Evolutionary conservation across 2,329 filamentous ascomycete genomes (phyloP).

Genomic region (Apiospora saccharicola): DNA sequence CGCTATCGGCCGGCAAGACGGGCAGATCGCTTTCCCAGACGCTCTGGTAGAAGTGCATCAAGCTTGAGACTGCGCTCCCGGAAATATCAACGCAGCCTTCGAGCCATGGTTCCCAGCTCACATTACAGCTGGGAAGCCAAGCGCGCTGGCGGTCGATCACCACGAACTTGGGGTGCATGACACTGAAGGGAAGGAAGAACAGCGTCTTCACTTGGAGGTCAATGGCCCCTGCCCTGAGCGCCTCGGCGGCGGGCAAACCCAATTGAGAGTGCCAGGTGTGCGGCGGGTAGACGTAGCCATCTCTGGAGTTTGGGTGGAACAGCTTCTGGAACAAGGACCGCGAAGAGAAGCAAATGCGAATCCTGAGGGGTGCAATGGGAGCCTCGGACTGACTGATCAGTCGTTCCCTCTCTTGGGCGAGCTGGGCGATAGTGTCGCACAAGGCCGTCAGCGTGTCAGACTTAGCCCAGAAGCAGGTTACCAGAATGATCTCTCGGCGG

Average conservation of each 20-base stretch:
- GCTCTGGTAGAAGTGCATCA: slow-evolving; percentile 70
- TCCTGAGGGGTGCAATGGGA: slow-evolving; percentile 53
- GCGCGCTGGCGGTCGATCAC: slow-evolving; percentile 73
- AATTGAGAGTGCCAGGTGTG: slow-evolving; percentile 66
- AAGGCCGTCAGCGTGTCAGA: slow-evolving; percentile 69
- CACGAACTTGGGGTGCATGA: slow-evolving; percentile 89
- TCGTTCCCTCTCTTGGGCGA: slow-evolving; percentile 59
- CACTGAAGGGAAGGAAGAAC: slow-evolving; percentile 81
- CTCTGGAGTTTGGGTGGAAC: slow-evolving; percentile 69
- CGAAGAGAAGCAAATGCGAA: slow-evolving; percentile 81
- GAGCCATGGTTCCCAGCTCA: slow-evolving; percentile 89
- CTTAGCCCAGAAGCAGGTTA: slow-evolving; percentile 83
- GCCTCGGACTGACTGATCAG: slow-evolving; percentile 40
- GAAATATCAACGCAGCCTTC: slow-evolving; percentile 76
- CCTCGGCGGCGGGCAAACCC: slow-evolving; percentile 65
- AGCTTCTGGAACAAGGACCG: slow-evolving; percentile 76
- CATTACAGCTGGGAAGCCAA: slow-evolving; percentile 81
- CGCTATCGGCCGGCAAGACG: slow-evolving; percentile 2
- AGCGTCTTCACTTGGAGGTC: slow-evolving; percentile 77
- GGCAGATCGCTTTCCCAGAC: slow-evolving; percentile 67
- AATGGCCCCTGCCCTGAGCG: slow-evolving; percentile 64
- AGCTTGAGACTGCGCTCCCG: slow-evolving; percentile 66
- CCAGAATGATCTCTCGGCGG: slow-evolving; percentile 72
- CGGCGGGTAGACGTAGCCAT: slow-evolving; percentile 68
- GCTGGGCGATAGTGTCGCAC: slow-evolving; percentile 60